Conservation (phyloP, 805 yeast species). For the Candida fluviatilis region DNA sequence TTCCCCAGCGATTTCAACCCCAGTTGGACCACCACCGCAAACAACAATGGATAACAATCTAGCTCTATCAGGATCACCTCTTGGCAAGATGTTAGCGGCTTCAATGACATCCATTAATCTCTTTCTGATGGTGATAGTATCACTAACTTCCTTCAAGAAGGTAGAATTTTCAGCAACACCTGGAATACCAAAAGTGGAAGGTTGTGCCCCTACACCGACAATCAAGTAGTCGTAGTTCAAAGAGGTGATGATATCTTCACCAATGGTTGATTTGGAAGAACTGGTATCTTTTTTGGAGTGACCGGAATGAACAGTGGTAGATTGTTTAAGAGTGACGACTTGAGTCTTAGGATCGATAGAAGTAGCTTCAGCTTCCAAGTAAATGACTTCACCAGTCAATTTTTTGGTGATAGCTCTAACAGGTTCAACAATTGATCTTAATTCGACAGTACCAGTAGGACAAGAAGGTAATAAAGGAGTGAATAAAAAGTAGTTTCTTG, state of each 20-base stretch:
- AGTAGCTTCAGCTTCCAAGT: conserved; percentile 88
- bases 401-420: conserved; percentile 82
- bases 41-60: conserved; percentile 84
- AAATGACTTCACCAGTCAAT: conserved; percentile 70
- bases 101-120: conserved; percentile 84
- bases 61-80: conserved; percentile 72
- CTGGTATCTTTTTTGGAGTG: conserved; percentile 49
- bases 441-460: conserved; percentile 89
- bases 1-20: conserved; percentile 97
- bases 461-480: conserved; percentile 95
- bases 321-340: conserved; percentile 58
- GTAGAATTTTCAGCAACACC: conserved; percentile 89
- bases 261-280: conserved; percentile 35
- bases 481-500: conserved; percentile 91
- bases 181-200: conserved; percentile 91
- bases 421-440: conserved; percentile 91
- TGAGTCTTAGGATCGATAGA: conserved; percentile 72
- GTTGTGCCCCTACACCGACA: conserved; percentile 92
- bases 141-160: conserved; percentile 85
- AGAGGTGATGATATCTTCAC: conserved; percentile 44
- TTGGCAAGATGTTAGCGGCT: conserved; percentile 78
- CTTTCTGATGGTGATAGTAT: conserved; percentile 78
- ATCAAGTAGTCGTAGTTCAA: conserved; percentile 77
- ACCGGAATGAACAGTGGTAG: conserved; percentile 52
- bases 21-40: conserved; percentile 99